These are phyloP conservation scores for Populus tomentosa DNA, from an alignment of 441 rosid species.

Conservation along the genomic window DNA sequence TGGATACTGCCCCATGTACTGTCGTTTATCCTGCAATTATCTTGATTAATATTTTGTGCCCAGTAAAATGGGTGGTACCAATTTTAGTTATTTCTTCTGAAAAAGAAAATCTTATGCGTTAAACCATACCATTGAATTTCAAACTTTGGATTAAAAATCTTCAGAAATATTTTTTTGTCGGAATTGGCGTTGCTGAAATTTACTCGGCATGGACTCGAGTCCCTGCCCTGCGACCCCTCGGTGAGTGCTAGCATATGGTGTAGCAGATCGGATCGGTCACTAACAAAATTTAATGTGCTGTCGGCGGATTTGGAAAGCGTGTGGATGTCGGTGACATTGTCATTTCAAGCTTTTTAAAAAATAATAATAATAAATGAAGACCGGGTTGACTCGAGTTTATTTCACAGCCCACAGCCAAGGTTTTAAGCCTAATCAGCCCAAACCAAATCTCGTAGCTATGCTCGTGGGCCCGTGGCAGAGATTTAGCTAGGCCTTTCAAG, in stretches of 20 bases:
- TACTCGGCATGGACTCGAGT: neutral
- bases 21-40: neutral
- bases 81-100: neutral
- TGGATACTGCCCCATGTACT: neutral
- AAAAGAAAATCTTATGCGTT: neutral
- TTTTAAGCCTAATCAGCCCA: neutral
- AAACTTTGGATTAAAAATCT: neutral
- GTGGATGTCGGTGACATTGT: neutral
- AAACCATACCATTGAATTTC: neutral
- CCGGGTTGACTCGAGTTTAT: neutral
- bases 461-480: neutral
- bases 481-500: neutral
- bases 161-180: neutral
- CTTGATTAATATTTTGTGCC: neutral
- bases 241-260: too few species aligned
- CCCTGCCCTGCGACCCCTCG: neutral
- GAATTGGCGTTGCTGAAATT: neutral
- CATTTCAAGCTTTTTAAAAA: too few species aligned
- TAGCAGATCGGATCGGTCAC: neutral
- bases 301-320: neutral
- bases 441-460: neutral
- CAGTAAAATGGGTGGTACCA: neutral
- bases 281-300: neutral
- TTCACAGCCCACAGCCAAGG: neutral
- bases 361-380: too few species aligned